Evolutionary conservation across 441 rosid genomes (phyloP), one percentile per base, ranked within the genome.

Genomic region (Manihot esculenta): DNA sequence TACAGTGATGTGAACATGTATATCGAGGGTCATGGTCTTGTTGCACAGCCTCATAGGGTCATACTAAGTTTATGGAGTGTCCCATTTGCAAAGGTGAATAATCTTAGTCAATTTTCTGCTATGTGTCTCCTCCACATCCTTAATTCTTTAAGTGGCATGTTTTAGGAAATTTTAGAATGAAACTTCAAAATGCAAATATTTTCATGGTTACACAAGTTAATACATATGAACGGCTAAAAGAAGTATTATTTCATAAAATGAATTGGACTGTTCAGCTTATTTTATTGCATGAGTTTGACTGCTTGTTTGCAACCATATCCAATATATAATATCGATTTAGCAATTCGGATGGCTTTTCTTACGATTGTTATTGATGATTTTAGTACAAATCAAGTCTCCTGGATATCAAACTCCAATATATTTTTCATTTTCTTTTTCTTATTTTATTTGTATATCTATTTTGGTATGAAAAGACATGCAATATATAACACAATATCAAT

Each of bases 71-170:
- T 93, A 53, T 91, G 97, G 96, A 96, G 99, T 80, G 72, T 82
- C 54, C 92, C 99, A 68, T 96, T 96, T 86, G 84, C 93, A 73
- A 93, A 91, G 94, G 99, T 93, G 77, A 85, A 83, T 41, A 10
- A 12, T 58, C n/a, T 67, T 72, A 30, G 53, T n/a, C 55, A 64
- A 21, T 44, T 69, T 76, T 47, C 10, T 70, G 53, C 55, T 2
- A 14, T 59, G 61, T 51, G 24, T 55, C 35, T 30, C 35, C 35
- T 30, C 4, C 4, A 4, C 35, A 30, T 30, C 4, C 35, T 30
- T 4, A 30, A 30, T 30, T 2, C 35, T 30, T 30, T 30, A 2
- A 30, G 35, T 30, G 4, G 35, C 35, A 30, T 30, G 35, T 30
- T 30, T 62, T 44, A 45, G 41, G 67, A 59, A 67, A 27, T 47